Evolutionary conservation across 306 rosid species (phyloP).

Genomic region (Fagus crenata): DNA sequence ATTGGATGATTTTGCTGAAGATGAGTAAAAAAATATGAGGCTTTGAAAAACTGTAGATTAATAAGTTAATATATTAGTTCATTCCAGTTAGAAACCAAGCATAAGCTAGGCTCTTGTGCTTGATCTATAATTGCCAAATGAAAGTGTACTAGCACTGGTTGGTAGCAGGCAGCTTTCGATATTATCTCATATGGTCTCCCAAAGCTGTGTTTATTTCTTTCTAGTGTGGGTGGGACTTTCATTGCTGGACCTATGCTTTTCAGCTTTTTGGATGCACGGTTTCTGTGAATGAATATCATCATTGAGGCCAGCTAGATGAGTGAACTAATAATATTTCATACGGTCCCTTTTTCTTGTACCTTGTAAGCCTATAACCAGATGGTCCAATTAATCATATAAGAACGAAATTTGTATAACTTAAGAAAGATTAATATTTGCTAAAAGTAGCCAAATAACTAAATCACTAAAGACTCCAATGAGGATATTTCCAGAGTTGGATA

Average conservation of each 20-base stretch:
- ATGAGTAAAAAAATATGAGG: too few relatives aligned
- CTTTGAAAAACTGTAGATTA: too few relatives aligned
- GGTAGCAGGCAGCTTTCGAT: background rate
- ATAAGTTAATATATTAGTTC: too few relatives aligned
- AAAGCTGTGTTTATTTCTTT: background rate
- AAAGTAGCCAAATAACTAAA: background rate
- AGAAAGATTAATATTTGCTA: too few relatives aligned
- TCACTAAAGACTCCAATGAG: background rate
- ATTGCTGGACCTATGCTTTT: conserved; percentile 26
- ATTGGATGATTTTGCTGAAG: too few relatives aligned
- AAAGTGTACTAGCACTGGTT: too few relatives aligned
- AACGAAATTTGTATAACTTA: too few relatives aligned
- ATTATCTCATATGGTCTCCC: background rate
- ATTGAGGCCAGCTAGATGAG: conserved; percentile 28
- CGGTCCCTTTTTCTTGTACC: background rate
- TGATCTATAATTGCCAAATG: too few relatives aligned
- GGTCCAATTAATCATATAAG: too few relatives aligned
- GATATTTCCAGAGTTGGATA: background rate
- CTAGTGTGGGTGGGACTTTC: conserved; percentile 26
- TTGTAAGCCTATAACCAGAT: background rate
- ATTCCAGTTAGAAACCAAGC: too few relatives aligned
- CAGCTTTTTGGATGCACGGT: conserved; percentile 39
- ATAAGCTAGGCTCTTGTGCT: too few relatives aligned
- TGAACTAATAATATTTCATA: background rate
- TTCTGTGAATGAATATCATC: conserved; percentile 9